Conservation (phyloP, 1,139 yeast species). For the Saccharomyces uvarum region DNA sequence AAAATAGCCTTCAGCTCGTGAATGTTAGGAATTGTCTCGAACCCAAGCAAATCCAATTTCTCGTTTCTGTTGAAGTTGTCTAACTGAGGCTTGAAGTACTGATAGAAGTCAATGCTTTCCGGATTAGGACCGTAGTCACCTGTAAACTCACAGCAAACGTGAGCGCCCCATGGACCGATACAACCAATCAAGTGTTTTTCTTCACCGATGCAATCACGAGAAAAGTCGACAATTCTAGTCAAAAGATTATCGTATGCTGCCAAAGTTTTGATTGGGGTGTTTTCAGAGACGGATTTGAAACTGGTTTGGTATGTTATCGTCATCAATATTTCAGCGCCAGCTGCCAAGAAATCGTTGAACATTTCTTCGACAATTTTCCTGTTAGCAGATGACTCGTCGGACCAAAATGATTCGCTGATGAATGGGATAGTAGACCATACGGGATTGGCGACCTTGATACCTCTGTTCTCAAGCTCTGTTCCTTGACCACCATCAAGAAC, state of each 20-base stretch:
- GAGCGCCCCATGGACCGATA: conserved; percentile 69
- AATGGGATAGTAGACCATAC: conserved; percentile 39
- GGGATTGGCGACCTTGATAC: conserved; percentile 34
- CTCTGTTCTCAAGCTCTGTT: conserved; percentile 36
- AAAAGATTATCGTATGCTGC: conserved; percentile 27
- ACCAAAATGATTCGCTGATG: conserved; percentile 21
- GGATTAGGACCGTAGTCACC: conserved; percentile 41
- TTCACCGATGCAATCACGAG: conserved; percentile 29
- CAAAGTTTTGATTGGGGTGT: conserved; percentile 24
- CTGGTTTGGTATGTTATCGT: conserved; percentile 60
- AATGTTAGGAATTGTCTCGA: conserved; percentile 28
- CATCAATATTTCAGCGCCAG: conserved; percentile 52
- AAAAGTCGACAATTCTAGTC: conserved; percentile 20
- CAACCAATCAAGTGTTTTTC: conserved; percentile 44
- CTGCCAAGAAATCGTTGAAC: conserved; percentile 43
- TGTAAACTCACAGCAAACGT: conserved; percentile 57
- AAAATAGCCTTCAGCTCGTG: conserved; percentile 25
- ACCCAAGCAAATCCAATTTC: conserved; percentile 24
- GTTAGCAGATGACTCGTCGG: conserved; percentile 26
- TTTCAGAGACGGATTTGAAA: conserved; percentile 19
- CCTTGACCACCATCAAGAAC: conserved; percentile 43
- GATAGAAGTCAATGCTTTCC: conserved; percentile 18
- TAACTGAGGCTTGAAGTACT: conserved; percentile 27
- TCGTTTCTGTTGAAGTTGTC: conserved; percentile 20
- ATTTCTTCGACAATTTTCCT: conserved; percentile 42